phyloP scores from a whole-genome alignment of 208 protist genomes.

The Acanthamoeba polyphaga region DNA sequence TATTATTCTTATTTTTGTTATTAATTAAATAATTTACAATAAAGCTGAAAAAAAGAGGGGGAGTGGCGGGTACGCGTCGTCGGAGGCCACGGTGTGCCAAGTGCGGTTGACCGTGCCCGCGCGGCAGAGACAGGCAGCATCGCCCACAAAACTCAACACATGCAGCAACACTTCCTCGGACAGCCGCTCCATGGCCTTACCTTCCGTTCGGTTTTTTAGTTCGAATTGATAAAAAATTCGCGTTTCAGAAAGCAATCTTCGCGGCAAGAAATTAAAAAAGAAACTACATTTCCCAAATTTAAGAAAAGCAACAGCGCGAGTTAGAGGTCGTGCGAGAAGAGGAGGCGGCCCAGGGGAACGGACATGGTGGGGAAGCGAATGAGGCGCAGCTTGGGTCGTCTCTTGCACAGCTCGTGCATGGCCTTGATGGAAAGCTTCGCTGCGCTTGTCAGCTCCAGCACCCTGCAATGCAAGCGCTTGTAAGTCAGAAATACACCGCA shows the following conservation, averaged over 20 bases:
- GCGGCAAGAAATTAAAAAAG: no score
- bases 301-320: no score
- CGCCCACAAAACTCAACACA: not conserved
- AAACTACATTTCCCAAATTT: no score
- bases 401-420: not conserved
- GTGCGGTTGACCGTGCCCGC: not conserved
- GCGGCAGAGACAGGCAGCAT: not conserved
- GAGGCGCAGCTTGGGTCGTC: conserved; percentile 16
- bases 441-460: not conserved
- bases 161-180: not conserved
- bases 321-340: conserved; percentile 30
- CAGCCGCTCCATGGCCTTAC: not conserved
- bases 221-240: no score
- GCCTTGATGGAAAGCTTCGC: not conserved
- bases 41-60: not conserved
- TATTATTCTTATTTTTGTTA: no score
- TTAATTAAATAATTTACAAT: no score
- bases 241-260: no score
- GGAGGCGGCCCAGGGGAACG: not conserved
- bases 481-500: no score
- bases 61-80: not conserved
- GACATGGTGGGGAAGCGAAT: not conserved
- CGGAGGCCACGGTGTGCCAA: not conserved
- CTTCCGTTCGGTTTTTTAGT: no score
- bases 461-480: not conserved